Conservation (phyloP, 306 rosid species). For the Malus sylvestris region DNA sequence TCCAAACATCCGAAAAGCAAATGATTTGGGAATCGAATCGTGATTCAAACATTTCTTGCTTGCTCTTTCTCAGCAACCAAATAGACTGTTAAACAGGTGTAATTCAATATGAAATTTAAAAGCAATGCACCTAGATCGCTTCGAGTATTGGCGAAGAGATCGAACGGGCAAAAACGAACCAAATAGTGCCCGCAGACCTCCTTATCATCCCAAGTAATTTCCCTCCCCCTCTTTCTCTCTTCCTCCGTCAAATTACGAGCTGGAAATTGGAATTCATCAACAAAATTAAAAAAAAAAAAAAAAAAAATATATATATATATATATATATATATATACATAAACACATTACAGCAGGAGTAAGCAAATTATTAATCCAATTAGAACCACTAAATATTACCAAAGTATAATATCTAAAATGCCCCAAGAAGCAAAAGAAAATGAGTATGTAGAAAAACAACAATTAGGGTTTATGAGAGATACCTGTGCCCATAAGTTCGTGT, state of each 20-base stretch:
- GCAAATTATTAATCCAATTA: not conserved
- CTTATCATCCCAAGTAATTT: conserved; percentile 81
- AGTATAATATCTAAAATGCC: not conserved
- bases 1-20: not conserved
- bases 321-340: too few species aligned
- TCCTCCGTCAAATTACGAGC: conserved; percentile 89
- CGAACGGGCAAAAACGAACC: conserved; percentile 95
- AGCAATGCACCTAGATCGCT: conserved; percentile 76
- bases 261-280: conserved; percentile 18
- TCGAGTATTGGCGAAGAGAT: conserved; percentile 86
- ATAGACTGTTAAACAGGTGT: not conserved
- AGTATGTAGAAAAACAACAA: not conserved
- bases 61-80: not conserved
- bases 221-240: conserved; percentile 64
- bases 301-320: too few species aligned
- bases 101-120: not conserved
- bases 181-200: conserved; percentile 78
- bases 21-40: not conserved
- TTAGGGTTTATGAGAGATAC: conserved; percentile 23
- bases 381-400: not conserved
- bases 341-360: not conserved
- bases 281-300: too few species aligned
- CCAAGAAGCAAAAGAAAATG: not conserved
- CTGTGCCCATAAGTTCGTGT: conserved; percentile 92
- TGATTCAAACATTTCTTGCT: not conserved